phyloP scores from a whole-genome alignment of 2,329 filamentous ascomycete species.

The Geosmithia morbida region DNA sequence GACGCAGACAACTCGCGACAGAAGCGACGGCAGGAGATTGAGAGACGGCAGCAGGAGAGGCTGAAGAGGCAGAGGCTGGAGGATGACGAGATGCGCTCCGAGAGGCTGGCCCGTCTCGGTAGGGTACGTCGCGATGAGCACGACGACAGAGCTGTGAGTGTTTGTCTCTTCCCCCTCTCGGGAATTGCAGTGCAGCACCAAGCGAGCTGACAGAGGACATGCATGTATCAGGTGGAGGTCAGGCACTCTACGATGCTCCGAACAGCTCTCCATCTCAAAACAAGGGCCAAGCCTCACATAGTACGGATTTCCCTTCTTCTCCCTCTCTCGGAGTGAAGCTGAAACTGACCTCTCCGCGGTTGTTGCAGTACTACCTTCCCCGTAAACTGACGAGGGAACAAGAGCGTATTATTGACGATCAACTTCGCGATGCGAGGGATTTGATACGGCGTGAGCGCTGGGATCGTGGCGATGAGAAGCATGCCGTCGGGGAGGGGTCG shows the following conservation, averaged over 20 bases:
- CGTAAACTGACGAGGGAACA: slow-evolving; percentile 61
- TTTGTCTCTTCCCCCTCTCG: too few species aligned
- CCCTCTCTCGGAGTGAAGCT: neutral
- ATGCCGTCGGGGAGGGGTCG: slow-evolving; percentile 9
- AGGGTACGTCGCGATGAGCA: slow-evolving; percentile 53
- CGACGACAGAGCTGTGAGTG: slow-evolving; percentile 64
- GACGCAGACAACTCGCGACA: slow-evolving; percentile 41
- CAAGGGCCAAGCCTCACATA: slow-evolving; percentile 55
- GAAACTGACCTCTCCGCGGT: neutral
- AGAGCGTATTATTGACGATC: slow-evolving; percentile 54
- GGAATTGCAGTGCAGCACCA: neutral
- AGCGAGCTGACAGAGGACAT: too few species aligned
- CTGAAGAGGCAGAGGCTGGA: slow-evolving; percentile 58
- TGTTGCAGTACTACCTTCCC: slow-evolving; percentile 76
- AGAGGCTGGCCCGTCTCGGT: slow-evolving; percentile 48
- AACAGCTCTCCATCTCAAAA: slow-evolving; percentile 59
- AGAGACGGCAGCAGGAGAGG: slow-evolving; percentile 67
- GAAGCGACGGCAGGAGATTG: slow-evolving; percentile 64
- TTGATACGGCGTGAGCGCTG: slow-evolving; percentile 48
- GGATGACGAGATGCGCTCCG: slow-evolving; percentile 51
- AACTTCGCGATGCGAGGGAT: slow-evolving; percentile 51
- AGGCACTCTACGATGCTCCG: slow-evolving; percentile 60
- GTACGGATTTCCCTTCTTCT: slow-evolving; percentile 33
- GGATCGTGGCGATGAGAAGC: too few species aligned
- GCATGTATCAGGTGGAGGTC: slow-evolving; percentile 56